Conservation (phyloP, 441 rosid species). For the Populus trichocarpa region DNA sequence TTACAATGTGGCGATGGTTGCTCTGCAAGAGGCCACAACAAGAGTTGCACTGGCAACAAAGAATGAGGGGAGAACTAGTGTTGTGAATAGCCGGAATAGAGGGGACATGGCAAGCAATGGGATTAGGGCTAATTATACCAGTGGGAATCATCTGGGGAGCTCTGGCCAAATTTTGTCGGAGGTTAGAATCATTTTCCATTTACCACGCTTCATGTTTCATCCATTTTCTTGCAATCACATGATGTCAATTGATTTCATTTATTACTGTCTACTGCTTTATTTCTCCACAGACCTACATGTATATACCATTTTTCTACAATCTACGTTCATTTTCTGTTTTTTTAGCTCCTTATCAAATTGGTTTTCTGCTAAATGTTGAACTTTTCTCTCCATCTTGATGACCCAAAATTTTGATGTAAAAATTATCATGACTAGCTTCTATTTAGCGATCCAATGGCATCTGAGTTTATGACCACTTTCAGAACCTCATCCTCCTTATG, state of each 20-base stretch:
- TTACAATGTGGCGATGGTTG: conserved; percentile 53
- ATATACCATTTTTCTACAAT: background rate
- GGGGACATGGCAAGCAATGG: conserved; percentile 34
- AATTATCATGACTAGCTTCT: no score
- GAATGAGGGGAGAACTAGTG: conserved; percentile 43
- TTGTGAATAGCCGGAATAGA: conserved; percentile 42
- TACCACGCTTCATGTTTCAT: background rate
- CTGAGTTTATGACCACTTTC: no score
- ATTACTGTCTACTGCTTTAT: background rate
- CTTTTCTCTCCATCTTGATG: no score
- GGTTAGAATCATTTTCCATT: conserved; percentile 40
- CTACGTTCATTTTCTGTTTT: background rate
- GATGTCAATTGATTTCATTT: background rate
- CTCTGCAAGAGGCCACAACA: conserved; percentile 68
- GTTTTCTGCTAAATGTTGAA: background rate
- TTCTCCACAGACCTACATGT: background rate
- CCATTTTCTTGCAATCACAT: background rate
- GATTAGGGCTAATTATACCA: conserved; percentile 17
- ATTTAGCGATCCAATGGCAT: no score
- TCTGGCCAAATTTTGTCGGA: conserved; percentile 42
- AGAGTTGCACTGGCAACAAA: conserved; percentile 55
- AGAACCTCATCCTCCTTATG: no score
- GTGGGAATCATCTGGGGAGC: conserved; percentile 31
- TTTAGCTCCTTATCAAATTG: background rate
- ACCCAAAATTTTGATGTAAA: no score